phyloP scores from a whole-genome alignment of 257 asterid genomes.

The Solanum paucissectum region DNA sequence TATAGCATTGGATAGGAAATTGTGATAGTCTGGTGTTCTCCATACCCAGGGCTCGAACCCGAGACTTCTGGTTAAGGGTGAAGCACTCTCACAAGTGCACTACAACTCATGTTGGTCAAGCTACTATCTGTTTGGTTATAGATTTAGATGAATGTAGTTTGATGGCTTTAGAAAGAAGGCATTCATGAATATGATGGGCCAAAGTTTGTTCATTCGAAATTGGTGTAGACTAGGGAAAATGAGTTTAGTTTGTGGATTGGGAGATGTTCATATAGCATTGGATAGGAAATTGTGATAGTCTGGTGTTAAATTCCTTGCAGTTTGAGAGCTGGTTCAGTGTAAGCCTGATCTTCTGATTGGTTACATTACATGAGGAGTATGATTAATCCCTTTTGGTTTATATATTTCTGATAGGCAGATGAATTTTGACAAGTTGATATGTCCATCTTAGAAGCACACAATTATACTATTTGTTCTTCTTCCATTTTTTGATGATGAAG shows the following conservation, averaged over 20 bases:
- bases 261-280: not conserved
- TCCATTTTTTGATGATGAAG: too few species aligned
- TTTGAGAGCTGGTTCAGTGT: not conserved
- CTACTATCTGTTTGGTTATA: not conserved
- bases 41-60: too few species aligned
- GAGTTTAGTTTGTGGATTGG: not conserved
- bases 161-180: not conserved
- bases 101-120: too few species aligned
- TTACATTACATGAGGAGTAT: not conserved
- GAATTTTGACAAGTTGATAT: not conserved
- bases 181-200: not conserved
- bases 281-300: not conserved
- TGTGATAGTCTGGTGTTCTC: too few species aligned
- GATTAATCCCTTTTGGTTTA: not conserved
- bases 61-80: too few species aligned
- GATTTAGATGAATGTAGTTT: not conserved
- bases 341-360: not conserved
- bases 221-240: not conserved
- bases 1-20: too few species aligned
- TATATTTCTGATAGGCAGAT: not conserved
- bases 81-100: too few species aligned
- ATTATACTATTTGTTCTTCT: too few species aligned
- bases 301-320: not conserved
- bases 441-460: not conserved
- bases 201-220: not conserved